Percentiles rank a stretch among this genome's conserved stretches.
phyloP scores from a whole-genome alignment of 2,329 filamentous ascomycete species.

The Trichoderma sp. region DNA sequence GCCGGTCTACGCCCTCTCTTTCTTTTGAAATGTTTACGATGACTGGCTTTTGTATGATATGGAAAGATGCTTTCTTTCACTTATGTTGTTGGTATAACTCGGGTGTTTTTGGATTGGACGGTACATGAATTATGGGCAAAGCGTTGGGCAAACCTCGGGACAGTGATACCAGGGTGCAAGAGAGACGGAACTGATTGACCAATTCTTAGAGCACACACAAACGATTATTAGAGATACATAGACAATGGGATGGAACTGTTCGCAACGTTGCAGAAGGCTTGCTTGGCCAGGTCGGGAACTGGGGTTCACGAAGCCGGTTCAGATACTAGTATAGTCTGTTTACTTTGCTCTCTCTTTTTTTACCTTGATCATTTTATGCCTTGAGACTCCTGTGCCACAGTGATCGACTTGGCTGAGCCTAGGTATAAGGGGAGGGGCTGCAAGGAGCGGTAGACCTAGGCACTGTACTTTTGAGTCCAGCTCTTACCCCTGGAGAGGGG shows the following conservation, averaged over 20 bases:
- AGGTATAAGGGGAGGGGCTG: no score
- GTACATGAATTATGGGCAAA: conserved; percentile 21
- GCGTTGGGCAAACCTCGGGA: conserved; percentile 16
- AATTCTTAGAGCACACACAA: conserved; percentile 18
- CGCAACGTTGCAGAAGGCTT: conserved; percentile 17
- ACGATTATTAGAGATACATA: conserved; percentile 18
- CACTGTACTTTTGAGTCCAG: no score
- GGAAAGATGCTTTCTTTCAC: not conserved
- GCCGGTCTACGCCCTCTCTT: not conserved
- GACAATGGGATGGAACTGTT: conserved; percentile 20
- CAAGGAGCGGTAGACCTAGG: no score
- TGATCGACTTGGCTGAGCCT: no score
- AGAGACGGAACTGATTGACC: conserved; percentile 7
- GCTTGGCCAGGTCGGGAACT: not conserved
- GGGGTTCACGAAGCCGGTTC: no score
- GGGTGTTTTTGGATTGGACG: conserved; percentile 17
- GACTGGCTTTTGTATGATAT: conserved; percentile 16
- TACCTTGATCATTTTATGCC: no score
- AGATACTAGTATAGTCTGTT: not conserved
- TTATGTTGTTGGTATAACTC: conserved; percentile 5
- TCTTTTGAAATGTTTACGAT: not conserved
- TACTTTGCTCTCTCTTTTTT: not conserved
- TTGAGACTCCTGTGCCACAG: no score
- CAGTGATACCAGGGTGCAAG: conserved; percentile 16
- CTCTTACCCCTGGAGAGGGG: no score